Percentiles rank a stretch among this genome's conserved stretches.
Evolutionary conservation across 768 basidiomycete species (phyloP).

Genomic region (Pleurotus tuber-regium): DNA sequence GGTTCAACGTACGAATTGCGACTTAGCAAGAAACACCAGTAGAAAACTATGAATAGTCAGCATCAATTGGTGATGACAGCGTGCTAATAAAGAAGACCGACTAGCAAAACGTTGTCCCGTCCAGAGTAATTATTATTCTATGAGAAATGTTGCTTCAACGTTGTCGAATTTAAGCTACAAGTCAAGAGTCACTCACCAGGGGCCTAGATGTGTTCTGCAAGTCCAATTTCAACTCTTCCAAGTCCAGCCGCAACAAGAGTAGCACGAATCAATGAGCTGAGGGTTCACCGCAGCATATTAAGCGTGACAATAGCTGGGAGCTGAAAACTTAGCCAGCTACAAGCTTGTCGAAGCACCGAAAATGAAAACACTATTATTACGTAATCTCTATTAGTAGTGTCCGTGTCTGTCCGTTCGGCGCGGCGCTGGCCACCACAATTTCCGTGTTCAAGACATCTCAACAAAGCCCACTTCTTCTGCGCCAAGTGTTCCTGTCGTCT

Average conservation of each 20-base stretch:
- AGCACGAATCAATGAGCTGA: too few species aligned
- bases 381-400: not conserved
- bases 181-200: not conserved
- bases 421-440: not conserved
- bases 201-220: not conserved
- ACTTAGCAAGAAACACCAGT: too few species aligned
- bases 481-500: not conserved
- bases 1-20: not conserved
- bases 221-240: too few species aligned
- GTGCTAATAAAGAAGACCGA: too few species aligned
- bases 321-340: not conserved
- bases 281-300: not conserved
- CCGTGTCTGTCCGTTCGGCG: not conserved
- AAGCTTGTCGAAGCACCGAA: not conserved
- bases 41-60: too few species aligned
- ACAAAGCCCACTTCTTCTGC: not conserved
- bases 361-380: not conserved
- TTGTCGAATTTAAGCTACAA: not conserved
- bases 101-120: too few species aligned
- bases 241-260: not conserved
- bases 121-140: too few species aligned
- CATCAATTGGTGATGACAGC: too few species aligned
- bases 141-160: not conserved
- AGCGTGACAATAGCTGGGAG: not conserved
- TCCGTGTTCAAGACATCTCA: not conserved